Evolutionary conservation across 257 asterid genomes (phyloP), one percentile per base, ranked within the genome.

Genomic region (Craterostigma plantagineum): DNA sequence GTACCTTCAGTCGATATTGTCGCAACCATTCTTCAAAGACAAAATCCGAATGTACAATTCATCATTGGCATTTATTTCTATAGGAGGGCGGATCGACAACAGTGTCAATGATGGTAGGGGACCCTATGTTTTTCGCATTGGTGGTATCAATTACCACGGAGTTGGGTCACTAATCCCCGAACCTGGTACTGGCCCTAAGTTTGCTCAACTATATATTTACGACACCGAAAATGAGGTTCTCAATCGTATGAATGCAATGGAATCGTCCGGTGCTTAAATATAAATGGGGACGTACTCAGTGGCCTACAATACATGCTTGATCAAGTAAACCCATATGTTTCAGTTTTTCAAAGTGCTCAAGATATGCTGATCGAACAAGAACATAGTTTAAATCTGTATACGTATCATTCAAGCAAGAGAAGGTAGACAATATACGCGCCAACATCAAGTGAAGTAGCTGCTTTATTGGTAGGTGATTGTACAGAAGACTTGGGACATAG

Each of bases 301-400:
- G 34, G 52, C 3, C 13, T 48, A 9, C 16, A 48, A 35, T 7
- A 6, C 1, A 48, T 48, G 42, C 13, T 48, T 9, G 43, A 48
- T 35, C 3, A 35, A 0, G 34, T 48, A 14, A 48, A 48, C 10
- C 34, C 34, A 14, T 35, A 35, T 34, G 43, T 48, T 34, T 33
- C 35, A 16, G 17, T 48, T 15, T 35, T 35, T 33, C 16, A 0
- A 1, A 16, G 1, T 7, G 33, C 42, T 14, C 34, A 34, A 43
- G 15, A 43, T 43, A 34, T 14, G 9, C 14, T 47, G 7, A 7
- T 14, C 3, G 30, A 6, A 23, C 42, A 48, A 0, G 11, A 48
- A 16, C 14, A 11, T 14, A 33, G 33, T 15, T 8, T 10, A 33
- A 4, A 9, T 47, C 3, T 10, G 10, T 47, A 47, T 4, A 14